A percentile compares a stretch with the other conserved stretches of the same genome.
Evolutionary conservation across 2,329 filamentous ascomycete species (phyloP).

Genomic region (Verticillium klebahnii): DNA sequence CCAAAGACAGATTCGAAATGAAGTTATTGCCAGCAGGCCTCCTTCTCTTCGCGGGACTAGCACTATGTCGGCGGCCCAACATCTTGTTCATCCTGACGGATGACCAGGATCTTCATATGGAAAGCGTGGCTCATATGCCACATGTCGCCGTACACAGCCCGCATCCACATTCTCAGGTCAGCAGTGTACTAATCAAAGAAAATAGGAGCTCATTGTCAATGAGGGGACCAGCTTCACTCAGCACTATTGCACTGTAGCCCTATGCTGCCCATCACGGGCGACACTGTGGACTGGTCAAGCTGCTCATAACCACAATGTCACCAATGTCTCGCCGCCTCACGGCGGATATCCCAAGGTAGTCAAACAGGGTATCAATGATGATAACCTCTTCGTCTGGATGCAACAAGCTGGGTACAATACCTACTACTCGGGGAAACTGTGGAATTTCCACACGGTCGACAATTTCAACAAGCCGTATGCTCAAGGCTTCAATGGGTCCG

Average conservation of each 20-base stretch:
- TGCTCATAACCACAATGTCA: conserved; percentile 21
- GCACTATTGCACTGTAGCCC: conserved; percentile 22
- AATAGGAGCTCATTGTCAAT: conserved; percentile 14
- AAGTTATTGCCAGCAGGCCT: too few relatives aligned
- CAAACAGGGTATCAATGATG: conserved; percentile 40
- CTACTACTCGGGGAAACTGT: conserved; percentile 49
- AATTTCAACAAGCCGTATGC: conserved; percentile 47
- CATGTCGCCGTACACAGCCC: conserved; percentile 4
- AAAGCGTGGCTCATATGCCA: conserved; percentile 58
- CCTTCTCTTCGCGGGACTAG: too few relatives aligned
- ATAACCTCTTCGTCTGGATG: conserved; percentile 46
- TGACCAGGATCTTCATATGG: conserved; percentile 21
- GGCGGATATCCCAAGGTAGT: conserved; percentile 44
- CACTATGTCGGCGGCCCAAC: conserved; percentile 11
- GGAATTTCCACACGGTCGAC: conserved; percentile 40
- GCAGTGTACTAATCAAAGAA: neutral
- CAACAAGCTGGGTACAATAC: conserved; percentile 46
- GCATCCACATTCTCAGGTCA: neutral
- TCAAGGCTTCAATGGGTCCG: conserved; percentile 51
- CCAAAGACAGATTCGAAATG: too few relatives aligned
- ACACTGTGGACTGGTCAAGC: conserved; percentile 18
- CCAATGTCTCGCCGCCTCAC: conserved; percentile 5
- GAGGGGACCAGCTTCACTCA: conserved; percentile 19
- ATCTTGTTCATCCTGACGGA: conserved; percentile 20
- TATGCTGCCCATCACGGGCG: conserved; percentile 21